Evolutionary conservation across 192 early-diverging fungal genomes (phyloP), one percentile per base, ranked within the genome.

Genomic region (Backusella liffmaniae): DNA sequence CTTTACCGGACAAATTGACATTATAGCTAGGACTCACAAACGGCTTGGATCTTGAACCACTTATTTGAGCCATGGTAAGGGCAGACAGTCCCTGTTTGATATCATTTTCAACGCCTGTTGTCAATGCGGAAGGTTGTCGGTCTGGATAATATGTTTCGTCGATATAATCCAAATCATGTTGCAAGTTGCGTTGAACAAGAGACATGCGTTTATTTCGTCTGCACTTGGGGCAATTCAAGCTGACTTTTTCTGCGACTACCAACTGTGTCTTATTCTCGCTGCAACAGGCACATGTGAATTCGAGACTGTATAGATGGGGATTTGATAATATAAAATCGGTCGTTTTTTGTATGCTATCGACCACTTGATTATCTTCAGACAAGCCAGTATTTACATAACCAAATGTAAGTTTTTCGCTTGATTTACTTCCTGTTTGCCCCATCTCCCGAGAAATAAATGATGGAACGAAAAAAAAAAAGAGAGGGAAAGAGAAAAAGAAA

Each of bases 1-100:
- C 77, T 42, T 81, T 80, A 26, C 81, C 82, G 73, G 89, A 94
- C 37, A 93, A 79, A 35, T 89, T 89, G 71, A 94, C 68, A 37
- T 26, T 29, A 16, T 67, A 32, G 7, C 16, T 34, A 4, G 73
- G 62, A 46, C 9, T 37, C 15, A 37, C 66, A 26, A 74, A 36
- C 1, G 29, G 18, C 13, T 66, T 59, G 1, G 76, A 15, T 21
- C 65, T 67, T 3, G 56, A 4, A 4, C 23, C 21, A 42, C 70
- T 73, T 32, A 72, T 71, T 51, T 77, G 46, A 23, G 29, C 70
- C 13, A 73, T 36, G 1, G 76, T 77, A 10, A 77, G 21, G 15
- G 72, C 72, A n/a, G 76, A 42, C 56, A 36, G 42, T n/a, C 70
- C 39, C 32, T 80, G 78, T 5, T 42, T 62, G 5, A 44, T 73